These are phyloP conservation scores for Sporothrix globosa DNA, from an alignment of 2,329 filamentous ascomycete species.

Conservation along the genomic window DNA sequence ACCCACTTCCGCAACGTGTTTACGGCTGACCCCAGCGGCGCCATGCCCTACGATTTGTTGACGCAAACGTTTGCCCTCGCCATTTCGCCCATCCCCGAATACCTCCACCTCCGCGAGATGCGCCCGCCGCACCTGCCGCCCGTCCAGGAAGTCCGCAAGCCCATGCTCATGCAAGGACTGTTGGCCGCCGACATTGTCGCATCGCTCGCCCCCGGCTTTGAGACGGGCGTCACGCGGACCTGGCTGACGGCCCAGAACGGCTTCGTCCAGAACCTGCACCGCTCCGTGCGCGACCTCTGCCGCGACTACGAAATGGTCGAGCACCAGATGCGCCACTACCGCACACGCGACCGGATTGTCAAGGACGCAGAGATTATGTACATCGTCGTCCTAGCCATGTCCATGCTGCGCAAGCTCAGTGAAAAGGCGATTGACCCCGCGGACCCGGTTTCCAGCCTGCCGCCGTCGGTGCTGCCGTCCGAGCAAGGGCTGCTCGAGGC, in stretches of 20 bases:
- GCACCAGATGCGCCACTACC: conserved; percentile 39
- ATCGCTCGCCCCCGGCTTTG: conserved; percentile 65
- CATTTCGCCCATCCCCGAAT: conserved; percentile 79
- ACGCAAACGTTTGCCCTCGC: conserved; percentile 86
- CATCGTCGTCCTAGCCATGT: conserved; percentile 69
- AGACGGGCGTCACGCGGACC: conserved; percentile 69
- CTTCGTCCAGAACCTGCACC: conserved; percentile 78
- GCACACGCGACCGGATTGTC: conserved; percentile 39
- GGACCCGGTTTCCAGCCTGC: conserved; percentile 55
- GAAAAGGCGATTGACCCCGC: conserved; percentile 68
- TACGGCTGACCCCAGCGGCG: conserved; percentile 66
- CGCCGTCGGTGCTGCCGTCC: conserved; percentile 65
- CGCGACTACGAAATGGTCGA: conserved; percentile 56
- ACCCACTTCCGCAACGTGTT: conserved; percentile 83
- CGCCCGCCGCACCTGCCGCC: conserved; percentile 64
- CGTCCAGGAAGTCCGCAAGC: conserved; percentile 80
- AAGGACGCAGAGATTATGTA: conserved; percentile 60
- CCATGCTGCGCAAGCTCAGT: conserved; percentile 67
- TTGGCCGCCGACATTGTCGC: conserved; percentile 87
- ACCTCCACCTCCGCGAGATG: conserved; percentile 47
- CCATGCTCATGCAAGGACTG: conserved; percentile 88
- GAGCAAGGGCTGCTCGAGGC: conserved; percentile 69
- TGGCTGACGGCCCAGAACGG: conserved; percentile 87
- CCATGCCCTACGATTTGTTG: conserved; percentile 74
- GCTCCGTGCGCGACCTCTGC: conserved; percentile 73